Conservation (phyloP, 768 basidiomycete species). For the Termitomyces eurrhizus region DNA sequence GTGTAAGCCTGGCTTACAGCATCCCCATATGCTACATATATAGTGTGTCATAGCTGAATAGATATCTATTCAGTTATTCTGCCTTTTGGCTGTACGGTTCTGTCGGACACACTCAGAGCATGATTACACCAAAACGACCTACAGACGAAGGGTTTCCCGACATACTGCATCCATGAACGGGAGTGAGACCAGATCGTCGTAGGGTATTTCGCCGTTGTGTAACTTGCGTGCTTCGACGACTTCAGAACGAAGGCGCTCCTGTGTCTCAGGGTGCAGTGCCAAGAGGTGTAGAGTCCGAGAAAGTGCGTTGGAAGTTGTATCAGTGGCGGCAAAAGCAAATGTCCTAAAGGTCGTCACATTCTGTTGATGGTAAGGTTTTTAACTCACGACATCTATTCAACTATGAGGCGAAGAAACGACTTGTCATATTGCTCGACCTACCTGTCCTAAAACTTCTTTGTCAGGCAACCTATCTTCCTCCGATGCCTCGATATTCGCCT, state of each 20-base stretch:
- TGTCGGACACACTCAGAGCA: too few relatives aligned
- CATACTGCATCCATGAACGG: constrained; percentile 3
- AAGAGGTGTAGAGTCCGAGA: constrained; percentile 1
- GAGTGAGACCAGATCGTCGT: background rate
- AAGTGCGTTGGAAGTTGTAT: constrained; percentile 2
- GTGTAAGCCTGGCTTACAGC: too few relatives aligned
- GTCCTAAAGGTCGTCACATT: background rate
- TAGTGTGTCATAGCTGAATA: too few relatives aligned
- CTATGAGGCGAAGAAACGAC: background rate
- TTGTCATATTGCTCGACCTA: background rate
- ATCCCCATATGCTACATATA: too few relatives aligned
- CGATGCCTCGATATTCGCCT: background rate
- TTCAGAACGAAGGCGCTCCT: constrained; percentile 1
- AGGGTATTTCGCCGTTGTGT: background rate
- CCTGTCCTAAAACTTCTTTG: constrained; percentile 1
- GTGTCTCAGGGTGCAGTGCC: background rate
- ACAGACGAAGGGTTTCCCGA: constrained; percentile 2
- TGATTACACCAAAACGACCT: background rate
- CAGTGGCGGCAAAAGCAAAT: constrained; percentile 1
- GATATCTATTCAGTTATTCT: too few relatives aligned
- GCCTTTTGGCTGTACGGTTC: too few relatives aligned
- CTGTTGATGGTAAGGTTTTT: too few relatives aligned
- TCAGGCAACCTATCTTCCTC: constrained; percentile 2
- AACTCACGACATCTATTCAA: background rate
- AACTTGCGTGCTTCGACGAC: background rate